Evolutionary conservation across 75 land plant genomes (phyloP).

Genomic region (Larix kaempferi): DNA sequence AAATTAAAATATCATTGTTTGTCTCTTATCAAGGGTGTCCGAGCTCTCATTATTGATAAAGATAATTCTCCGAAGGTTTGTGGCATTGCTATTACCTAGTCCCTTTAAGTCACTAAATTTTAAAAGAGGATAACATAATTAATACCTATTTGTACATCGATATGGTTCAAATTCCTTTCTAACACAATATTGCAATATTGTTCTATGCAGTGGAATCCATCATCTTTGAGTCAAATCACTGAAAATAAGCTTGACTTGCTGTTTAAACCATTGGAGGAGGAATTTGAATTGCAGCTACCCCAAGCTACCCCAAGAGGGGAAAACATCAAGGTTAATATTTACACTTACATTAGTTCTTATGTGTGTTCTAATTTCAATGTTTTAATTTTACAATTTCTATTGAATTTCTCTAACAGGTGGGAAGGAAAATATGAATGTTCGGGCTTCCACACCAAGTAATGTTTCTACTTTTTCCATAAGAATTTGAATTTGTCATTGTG

Average conservation of each 20-base stretch:
- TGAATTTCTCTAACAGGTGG: constrained; percentile 3
- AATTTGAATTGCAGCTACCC: constrained; percentile 67
- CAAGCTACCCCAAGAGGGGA: constrained; percentile 41
- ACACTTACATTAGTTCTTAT: background rate
- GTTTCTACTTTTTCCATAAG: background rate
- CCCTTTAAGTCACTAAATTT: background rate
- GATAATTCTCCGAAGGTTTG: constrained; percentile 88
- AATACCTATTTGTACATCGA: background rate
- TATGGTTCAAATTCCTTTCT: constrained; percentile 3
- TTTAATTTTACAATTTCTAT: too few species aligned
- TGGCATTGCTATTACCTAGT: background rate
- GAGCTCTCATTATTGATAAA: constrained; percentile 83
- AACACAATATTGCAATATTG: background rate
- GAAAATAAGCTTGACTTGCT: constrained; percentile 51
- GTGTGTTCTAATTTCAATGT: background rate
- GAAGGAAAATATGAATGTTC: constrained; percentile 8
- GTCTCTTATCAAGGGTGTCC: constrained; percentile 51
- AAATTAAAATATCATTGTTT: background rate
- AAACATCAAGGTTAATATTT: constrained; percentile 38
- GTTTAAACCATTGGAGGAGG: constrained; percentile 58
- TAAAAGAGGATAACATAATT: background rate
- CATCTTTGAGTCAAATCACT: constrained; percentile 49
- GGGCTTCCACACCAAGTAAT: background rate
- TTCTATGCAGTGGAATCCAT: constrained; percentile 81
- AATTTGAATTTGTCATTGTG: constrained; percentile 1